Evolutionary conservation across 2,329 filamentous ascomycete species (phyloP).

Genomic region (Fonsecaea erecta): DNA sequence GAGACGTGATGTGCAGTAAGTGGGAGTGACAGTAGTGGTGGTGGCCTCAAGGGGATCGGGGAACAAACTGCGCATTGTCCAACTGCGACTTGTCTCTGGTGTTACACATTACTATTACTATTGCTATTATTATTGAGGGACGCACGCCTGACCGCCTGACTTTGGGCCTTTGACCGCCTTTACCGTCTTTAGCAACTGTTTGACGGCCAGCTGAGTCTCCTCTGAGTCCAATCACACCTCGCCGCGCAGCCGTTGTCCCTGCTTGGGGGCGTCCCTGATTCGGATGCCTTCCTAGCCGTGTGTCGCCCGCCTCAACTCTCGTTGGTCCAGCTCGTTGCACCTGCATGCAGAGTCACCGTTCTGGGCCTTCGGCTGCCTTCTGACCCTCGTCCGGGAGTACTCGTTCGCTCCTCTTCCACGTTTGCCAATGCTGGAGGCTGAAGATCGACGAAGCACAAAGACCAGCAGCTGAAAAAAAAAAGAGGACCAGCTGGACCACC

Average conservation of each 20-base stretch:
- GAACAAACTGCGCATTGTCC: too few relatives aligned
- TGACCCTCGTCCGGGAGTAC: not conserved
- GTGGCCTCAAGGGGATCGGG: too few relatives aligned
- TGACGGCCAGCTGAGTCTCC: not conserved
- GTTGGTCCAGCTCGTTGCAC: not conserved
- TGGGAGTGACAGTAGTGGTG: too few relatives aligned
- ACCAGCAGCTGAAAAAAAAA: not conserved
- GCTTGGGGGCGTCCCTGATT: not conserved
- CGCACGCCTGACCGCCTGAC: not conserved
- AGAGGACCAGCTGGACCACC: not conserved
- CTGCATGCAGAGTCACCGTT: not conserved
- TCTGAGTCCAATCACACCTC: not conserved
- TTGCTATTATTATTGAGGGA: too few relatives aligned
- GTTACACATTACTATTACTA: too few relatives aligned
- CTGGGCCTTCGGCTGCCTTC: not conserved
- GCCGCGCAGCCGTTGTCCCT: not conserved
- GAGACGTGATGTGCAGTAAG: not conserved
- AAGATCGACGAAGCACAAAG: not conserved
- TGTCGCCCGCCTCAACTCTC: not conserved
- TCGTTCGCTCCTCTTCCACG: not conserved
- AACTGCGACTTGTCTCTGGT: too few relatives aligned
- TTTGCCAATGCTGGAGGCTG: not conserved
- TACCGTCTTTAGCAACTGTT: not conserved
- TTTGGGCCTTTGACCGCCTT: not conserved
- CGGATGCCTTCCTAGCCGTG: slow-evolving; percentile 2